Conservation (phyloP, 768 basidiomycete species). For the Tylopilus sp. region DNA sequence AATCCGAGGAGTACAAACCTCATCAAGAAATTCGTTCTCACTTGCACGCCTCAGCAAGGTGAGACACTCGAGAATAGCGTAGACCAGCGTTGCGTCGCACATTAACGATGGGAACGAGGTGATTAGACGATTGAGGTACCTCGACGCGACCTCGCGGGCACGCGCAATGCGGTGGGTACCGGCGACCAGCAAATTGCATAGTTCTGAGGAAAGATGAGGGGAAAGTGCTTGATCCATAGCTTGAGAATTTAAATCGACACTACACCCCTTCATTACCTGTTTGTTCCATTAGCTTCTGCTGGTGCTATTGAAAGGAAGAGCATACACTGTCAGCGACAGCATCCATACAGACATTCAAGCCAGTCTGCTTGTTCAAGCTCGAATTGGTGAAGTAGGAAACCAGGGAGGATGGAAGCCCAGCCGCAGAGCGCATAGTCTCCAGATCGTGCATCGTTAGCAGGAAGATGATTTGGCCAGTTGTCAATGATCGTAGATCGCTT, state of each 20-base stretch:
- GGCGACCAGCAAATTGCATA: constrained; percentile 68
- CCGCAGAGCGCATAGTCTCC: constrained; percentile 80
- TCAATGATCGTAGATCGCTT: constrained; percentile 68
- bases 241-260: constrained; percentile 65
- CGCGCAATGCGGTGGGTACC: constrained; percentile 83
- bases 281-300: background rate
- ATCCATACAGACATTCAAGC: constrained; percentile 76
- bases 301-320: background rate
- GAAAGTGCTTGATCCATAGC: constrained; percentile 82
- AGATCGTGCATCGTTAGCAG: constrained; percentile 83
- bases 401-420: constrained; percentile 76
- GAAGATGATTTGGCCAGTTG: constrained; percentile 83
- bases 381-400: constrained; percentile 87
- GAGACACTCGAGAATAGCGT: constrained; percentile 85
- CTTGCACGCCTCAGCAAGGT: constrained; percentile 85
- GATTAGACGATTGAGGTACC: constrained; percentile 81
- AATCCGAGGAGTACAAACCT: constrained; percentile 48
- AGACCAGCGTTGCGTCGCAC: constrained; percentile 86
- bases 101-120: constrained; percentile 92
- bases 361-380: constrained; percentile 68
- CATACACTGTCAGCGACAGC: constrained; percentile 79
- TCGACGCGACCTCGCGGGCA: constrained; percentile 77
- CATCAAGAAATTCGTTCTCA: constrained; percentile 88
- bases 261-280: constrained; percentile 77
- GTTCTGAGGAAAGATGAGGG: constrained; percentile 60